Evolutionary conservation across 371 early-diverging fungal genomes (phyloP).

Genomic region (Circinella minor): DNA sequence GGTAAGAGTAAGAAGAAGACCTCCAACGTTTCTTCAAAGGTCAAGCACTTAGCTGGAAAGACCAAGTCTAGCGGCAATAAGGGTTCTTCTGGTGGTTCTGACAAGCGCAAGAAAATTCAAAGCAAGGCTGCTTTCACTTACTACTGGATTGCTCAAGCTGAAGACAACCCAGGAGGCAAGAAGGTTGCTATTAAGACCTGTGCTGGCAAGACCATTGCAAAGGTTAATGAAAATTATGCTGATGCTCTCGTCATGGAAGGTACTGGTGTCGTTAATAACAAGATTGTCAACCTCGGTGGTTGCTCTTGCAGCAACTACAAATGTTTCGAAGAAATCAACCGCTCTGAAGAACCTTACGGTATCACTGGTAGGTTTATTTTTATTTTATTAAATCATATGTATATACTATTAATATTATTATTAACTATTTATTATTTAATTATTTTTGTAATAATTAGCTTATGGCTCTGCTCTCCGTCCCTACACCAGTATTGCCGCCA

Average conservation of each 20-base stretch:
- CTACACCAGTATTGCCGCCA: slow-evolving; percentile 48
- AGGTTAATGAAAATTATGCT: slow-evolving; percentile 46
- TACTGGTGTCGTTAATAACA: slow-evolving; percentile 46
- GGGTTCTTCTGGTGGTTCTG: slow-evolving; percentile 18
- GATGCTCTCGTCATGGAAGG: slow-evolving; percentile 59
- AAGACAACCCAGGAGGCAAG: slow-evolving; percentile 39
- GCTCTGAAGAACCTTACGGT: slow-evolving; percentile 49
- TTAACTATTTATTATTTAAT: background rate
- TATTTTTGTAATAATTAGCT: slow-evolving; percentile 20
- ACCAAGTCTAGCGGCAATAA: slow-evolving; percentile 20
- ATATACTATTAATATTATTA: background rate
- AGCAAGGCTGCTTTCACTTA: slow-evolving; percentile 46
- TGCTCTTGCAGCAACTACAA: slow-evolving; percentile 52
- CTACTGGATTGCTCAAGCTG: slow-evolving; percentile 55
- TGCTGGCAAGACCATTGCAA: slow-evolving; percentile 42
- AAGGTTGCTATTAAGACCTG: slow-evolving; percentile 47
- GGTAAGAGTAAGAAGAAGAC: slow-evolving; percentile 26
- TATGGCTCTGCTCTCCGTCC: slow-evolving; percentile 52
- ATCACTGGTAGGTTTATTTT: slow-evolving; percentile 36
- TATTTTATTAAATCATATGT: background rate
- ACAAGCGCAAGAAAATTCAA: slow-evolving; percentile 46
- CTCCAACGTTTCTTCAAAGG: slow-evolving; percentile 18
- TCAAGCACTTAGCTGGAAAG: slow-evolving; percentile 10
- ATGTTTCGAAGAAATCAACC: slow-evolving; percentile 50
- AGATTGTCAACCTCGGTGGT: slow-evolving; percentile 53